Evolutionary conservation across 805 yeast species (phyloP), one percentile per base, ranked within the genome.

Genomic region (Hanseniaspora jakobsenii): DNA sequence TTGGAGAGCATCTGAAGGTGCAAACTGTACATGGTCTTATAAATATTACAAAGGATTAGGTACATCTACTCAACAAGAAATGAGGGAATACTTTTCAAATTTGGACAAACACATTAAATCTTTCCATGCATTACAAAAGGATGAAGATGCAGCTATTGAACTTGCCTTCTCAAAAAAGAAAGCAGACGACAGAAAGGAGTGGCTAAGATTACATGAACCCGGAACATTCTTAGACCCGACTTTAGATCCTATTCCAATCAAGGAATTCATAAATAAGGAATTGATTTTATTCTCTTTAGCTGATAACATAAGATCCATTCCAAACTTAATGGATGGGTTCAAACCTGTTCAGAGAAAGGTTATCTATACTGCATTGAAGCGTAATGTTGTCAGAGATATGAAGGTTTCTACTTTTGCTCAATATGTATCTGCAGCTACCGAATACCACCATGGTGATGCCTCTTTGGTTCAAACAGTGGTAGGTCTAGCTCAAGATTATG

Each of bases 1-100:
- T 4, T 91, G 98, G 98, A 75, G 95, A 64, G 89, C 79, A 41
- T 72, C 73, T 3, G 94, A 82, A 54, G 91, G 95, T 30, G 63
- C 65, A 24, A 69, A 64, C 7, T 77, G 76, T 54, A 72, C 86
- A 9, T 91, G 95, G 91, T 75, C 81, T 37, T 93, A 83, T 55
- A 91, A 91, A 72, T 91, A 91, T 67, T 91, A 85, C 67, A 91
- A 91, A 71, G 98, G 98, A 75, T 73, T 91, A 71, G 98, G 98
- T 76, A 86, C 98, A 3, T 89, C 97, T 1, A 71, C 78, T 1
- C 75, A 77, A 22, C 71, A 66, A 28, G 98, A 91, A 62, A 83
- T 82, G 49, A 75, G 91, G 52, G 91, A 83, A 57, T 91, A 91
- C 57, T 91, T 91, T 61, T 67, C 84, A 32, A 81, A 81, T 50